phyloP scores from a whole-genome alignment of 23 red algal genomes.

The Gracilaria domingensis region DNA sequence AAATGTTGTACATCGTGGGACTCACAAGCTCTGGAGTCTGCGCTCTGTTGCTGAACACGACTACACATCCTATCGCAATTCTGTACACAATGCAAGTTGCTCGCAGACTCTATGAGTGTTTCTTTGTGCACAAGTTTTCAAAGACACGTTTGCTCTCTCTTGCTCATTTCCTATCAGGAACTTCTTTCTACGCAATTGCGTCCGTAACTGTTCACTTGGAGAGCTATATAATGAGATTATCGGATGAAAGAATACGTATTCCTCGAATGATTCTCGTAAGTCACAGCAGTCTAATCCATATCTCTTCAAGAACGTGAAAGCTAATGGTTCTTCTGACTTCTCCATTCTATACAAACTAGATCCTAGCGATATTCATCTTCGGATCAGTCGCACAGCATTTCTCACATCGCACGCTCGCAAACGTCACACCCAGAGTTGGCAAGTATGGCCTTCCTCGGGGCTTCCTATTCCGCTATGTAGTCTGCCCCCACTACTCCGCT shows the following conservation, averaged over 20 bases:
- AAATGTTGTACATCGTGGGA: conserved; percentile 26
- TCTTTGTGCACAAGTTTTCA: conserved; percentile 56
- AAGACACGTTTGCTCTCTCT: conserved; percentile 36
- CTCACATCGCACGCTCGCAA: conserved; percentile 44
- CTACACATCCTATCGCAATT: conserved; percentile 11
- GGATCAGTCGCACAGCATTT: conserved; percentile 46
- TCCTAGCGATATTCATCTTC: conserved; percentile 4
- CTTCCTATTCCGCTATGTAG: conserved; percentile 36
- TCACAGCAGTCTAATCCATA: neutral
- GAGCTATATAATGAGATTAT: conserved; percentile 10
- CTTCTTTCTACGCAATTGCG: neutral
- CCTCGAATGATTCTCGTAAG: conserved; percentile 12
- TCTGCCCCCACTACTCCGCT: conserved; percentile 60
- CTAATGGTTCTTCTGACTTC: neutral
- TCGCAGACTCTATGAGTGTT: conserved; percentile 19
- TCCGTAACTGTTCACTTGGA: conserved; percentile 15
- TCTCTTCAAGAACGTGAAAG: neutral
- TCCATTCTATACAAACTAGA: neutral
- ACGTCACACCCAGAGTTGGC: conserved; percentile 46
- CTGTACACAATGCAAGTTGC: conserved; percentile 30
- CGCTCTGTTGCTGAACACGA: neutral
- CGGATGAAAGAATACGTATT: conserved; percentile 9
- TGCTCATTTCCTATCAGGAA: conserved; percentile 14
- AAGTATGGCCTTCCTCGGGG: conserved; percentile 50
- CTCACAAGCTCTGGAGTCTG: conserved; percentile 14